Evolutionary conservation across 108 stramenopile genomes (phyloP).

Genomic region (Schizochytrium sp.): DNA sequence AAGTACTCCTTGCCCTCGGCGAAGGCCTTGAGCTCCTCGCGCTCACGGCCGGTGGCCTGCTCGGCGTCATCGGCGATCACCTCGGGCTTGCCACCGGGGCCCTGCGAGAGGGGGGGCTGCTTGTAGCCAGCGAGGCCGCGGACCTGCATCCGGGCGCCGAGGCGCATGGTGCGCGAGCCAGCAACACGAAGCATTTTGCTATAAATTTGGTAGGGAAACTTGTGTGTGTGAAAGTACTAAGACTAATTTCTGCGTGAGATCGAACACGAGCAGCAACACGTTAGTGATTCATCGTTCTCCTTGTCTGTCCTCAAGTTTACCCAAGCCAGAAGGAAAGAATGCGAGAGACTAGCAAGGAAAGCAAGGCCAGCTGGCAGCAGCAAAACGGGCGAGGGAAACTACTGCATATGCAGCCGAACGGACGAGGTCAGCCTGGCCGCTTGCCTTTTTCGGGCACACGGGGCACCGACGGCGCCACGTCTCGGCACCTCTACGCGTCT

Average conservation of each 20-base stretch:
- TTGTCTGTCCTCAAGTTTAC: no score
- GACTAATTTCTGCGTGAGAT: not conserved
- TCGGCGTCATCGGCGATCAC: constrained; percentile 7
- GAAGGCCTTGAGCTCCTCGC: constrained; percentile 19
- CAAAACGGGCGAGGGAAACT: no score
- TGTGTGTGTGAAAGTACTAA: not conserved
- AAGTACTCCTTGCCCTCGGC: constrained; percentile 15
- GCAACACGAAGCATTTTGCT: not conserved
- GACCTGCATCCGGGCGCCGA: not conserved
- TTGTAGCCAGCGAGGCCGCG: not conserved
- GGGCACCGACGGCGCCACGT: no score
- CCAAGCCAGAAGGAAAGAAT: no score
- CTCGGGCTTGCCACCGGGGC: not conserved
- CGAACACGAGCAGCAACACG: not conserved
- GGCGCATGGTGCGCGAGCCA: not conserved
- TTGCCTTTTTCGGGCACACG: no score
- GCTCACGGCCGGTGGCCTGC: constrained; percentile 20
- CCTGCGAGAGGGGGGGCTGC: constrained; percentile 17
- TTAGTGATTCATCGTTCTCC: not conserved
- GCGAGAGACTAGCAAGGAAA: no score
- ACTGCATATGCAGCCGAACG: no score
- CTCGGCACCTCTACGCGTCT: no score
- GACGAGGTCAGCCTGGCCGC: no score
- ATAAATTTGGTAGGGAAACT: not conserved
- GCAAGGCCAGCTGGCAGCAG: no score